These are phyloP conservation scores for Asclepias syriaca DNA, from an alignment of 257 asterid species.

Conservation along the genomic window DNA sequence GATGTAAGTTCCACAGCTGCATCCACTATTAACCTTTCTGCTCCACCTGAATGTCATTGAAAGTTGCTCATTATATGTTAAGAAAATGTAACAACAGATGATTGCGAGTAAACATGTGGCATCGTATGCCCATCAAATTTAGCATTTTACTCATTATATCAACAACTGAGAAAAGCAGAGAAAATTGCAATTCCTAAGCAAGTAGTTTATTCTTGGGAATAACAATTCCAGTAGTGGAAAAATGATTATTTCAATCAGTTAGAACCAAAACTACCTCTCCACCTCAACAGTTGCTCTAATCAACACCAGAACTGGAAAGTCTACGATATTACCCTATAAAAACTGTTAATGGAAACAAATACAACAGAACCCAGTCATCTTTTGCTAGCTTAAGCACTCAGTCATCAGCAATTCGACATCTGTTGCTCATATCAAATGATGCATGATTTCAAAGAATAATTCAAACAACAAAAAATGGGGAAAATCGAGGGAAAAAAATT, in stretches of 20 bases:
- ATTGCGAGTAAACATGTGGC: not conserved
- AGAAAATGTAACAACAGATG: not conserved
- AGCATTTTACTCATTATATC: not conserved
- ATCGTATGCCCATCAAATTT: not conserved
- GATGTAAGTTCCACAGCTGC: slow-evolving; percentile 90
- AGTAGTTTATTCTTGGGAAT: not conserved
- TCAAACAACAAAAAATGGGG: too few species aligned
- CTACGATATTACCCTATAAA: not conserved
- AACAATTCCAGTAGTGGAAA: not conserved
- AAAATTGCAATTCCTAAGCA: not conserved
- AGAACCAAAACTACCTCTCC: not conserved
- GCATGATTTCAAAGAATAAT: too few species aligned
- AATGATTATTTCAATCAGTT: not conserved
- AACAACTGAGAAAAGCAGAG: not conserved
- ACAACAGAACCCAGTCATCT: not conserved
- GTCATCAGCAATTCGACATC: too few species aligned
- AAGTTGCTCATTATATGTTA: not conserved
- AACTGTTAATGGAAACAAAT: not conserved
- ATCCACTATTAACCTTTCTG: slow-evolving; percentile 93
- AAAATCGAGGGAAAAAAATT: too few species aligned
- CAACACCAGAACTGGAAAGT: not conserved
- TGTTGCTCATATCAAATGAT: too few species aligned
- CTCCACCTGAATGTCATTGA: slow-evolving; percentile 61
- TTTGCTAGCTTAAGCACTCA: not conserved
- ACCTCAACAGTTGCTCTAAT: not conserved